phyloP scores from a whole-genome alignment of 139 green algal species.

The Auxenochlorella pyrenoidosa region DNA sequence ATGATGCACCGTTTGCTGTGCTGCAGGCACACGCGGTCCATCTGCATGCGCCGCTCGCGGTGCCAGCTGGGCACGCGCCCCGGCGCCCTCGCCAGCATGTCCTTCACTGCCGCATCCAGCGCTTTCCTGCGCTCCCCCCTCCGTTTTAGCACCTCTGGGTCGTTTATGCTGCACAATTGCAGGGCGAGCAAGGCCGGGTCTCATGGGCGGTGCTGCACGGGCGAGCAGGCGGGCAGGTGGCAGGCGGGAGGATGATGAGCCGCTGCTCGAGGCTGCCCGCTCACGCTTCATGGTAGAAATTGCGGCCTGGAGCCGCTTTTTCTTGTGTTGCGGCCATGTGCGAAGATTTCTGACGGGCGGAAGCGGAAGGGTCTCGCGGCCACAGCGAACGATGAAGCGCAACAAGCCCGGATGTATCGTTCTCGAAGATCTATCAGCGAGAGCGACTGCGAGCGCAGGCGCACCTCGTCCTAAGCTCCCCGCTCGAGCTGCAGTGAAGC shows the following conservation, averaged over 20 bases:
- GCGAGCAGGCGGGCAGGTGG: too few relatives aligned
- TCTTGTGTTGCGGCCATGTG: neutral
- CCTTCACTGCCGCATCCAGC: conserved; percentile 15
- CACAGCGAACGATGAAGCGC: too few relatives aligned
- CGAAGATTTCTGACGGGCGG: neutral
- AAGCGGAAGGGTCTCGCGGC: neutral
- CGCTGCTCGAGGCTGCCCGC: neutral
- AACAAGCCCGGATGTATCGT: too few relatives aligned
- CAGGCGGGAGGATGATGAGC: neutral
- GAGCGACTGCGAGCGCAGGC: too few relatives aligned
- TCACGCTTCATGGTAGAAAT: neutral
- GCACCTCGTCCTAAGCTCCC: too few relatives aligned
- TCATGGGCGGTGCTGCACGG: too few relatives aligned
- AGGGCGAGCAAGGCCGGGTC: too few relatives aligned
- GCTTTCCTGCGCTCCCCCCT: neutral
- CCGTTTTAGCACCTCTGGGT: conserved; percentile 33
- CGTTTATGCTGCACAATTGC: conserved; percentile 26
- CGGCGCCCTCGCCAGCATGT: conserved; percentile 3
- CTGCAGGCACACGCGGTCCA: conserved; percentile 35
- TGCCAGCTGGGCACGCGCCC: conserved; percentile 16
- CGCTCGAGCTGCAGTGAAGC: too few relatives aligned
- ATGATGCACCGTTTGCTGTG: conserved; percentile 46
- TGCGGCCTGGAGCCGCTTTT: neutral
- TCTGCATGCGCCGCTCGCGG: conserved; percentile 3
- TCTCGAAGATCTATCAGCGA: too few relatives aligned